These are phyloP conservation scores for Linnemannia exigua DNA, from an alignment of 192 early-diverging fungal species.

Conservation along the genomic window DNA sequence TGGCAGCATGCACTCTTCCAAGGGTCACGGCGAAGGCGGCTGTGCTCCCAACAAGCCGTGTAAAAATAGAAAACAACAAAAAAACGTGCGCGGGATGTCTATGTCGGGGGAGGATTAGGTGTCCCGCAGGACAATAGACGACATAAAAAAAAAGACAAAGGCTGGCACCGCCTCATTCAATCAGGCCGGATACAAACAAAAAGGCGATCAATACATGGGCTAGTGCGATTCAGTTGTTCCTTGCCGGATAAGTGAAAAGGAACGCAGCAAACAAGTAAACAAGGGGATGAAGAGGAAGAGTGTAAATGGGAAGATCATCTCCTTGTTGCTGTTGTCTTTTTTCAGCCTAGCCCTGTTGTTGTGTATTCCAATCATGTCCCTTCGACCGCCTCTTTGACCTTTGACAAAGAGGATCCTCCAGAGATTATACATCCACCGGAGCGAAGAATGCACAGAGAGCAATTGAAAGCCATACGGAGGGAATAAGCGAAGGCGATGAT, in stretches of 20 bases:
- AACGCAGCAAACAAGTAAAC: background rate
- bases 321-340: background rate
- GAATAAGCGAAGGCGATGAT: background rate
- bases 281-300: background rate
- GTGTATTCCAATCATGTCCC: background rate
- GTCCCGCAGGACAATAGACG: background rate
- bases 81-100: background rate
- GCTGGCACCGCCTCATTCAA: background rate
- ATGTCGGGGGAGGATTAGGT: background rate
- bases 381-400: background rate
- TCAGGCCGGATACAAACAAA: too few relatives aligned
- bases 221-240: background rate
- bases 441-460: background rate
- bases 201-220: background rate
- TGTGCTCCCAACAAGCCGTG: background rate
- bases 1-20: background rate
- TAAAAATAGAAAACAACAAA: conserved; percentile 3
- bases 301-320: background rate
- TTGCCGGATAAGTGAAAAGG: background rate
- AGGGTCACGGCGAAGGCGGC: background rate
- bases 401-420: background rate
- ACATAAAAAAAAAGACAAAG: background rate
- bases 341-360: background rate
- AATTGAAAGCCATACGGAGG: background rate
- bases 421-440: background rate